phyloP scores from a whole-genome alignment of 139 green algal genomes.

The Micractinium sp. region DNA sequence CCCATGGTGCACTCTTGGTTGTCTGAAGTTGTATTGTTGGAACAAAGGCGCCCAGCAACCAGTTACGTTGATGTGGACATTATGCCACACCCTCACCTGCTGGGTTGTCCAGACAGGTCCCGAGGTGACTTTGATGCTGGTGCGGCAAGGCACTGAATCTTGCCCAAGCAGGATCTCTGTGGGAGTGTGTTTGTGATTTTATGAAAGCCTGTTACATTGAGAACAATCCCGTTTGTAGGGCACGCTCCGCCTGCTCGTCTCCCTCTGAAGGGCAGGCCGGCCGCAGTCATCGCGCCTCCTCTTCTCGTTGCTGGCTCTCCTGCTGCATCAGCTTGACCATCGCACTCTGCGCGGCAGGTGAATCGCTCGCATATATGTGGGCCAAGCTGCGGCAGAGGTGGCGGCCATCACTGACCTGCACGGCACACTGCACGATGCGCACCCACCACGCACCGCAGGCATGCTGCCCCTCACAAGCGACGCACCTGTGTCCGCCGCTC shows the following conservation, averaged over 20 bases:
- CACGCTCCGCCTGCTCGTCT: neutral
- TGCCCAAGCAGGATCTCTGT: no score
- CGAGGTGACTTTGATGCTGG: no score
- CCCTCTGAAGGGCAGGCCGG: neutral
- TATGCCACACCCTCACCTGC: no score
- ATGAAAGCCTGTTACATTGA: no score
- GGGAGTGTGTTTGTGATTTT: no score
- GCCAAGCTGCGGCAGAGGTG: neutral
- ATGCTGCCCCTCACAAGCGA: neutral
- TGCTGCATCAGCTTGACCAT: constrained; percentile 81
- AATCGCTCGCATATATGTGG: neutral
- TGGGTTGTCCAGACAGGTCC: no score
- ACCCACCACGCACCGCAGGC: neutral
- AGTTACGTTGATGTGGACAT: no score
- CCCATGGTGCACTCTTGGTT: no score
- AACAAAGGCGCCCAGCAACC: no score
- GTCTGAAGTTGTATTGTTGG: no score
- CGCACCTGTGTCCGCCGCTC: constrained; percentile 76
- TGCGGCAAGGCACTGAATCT: no score
- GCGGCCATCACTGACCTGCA: neutral
- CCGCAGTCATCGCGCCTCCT: constrained; percentile 36
- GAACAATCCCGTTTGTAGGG: no score
- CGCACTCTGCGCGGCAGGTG: constrained; percentile 43
- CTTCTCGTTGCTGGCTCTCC: constrained; percentile 54
- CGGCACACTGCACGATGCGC: neutral